Percentiles rank a stretch among this genome's conserved stretches.
phyloP scores from a whole-genome alignment of 2,329 filamentous ascomycete species.

The Phoma sp. region DNA sequence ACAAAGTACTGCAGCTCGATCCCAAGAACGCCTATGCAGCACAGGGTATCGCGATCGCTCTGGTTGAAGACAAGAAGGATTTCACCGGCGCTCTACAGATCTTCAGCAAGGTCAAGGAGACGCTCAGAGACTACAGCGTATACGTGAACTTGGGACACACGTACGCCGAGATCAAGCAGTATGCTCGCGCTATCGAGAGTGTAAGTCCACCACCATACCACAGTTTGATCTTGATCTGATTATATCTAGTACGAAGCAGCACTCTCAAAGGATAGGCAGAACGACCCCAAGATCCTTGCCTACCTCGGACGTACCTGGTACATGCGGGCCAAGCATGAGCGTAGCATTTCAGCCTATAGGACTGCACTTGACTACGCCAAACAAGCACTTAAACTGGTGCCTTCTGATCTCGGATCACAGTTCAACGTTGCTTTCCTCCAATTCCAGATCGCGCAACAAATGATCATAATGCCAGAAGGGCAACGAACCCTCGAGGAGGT shows the following conservation, averaged over 20 bases:
- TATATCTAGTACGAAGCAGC: slow-evolving; percentile 76
- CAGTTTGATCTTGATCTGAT: slow-evolving; percentile 17
- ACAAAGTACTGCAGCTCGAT: slow-evolving; percentile 95
- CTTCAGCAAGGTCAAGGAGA: slow-evolving; percentile 89
- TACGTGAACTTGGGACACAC: slow-evolving; percentile 94
- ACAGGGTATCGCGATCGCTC: slow-evolving; percentile 91
- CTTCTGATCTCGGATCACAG: slow-evolving; percentile 87
- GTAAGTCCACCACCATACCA: slow-evolving; percentile 45
- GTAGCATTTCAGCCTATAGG: slow-evolving; percentile 67
- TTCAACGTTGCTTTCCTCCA: slow-evolving; percentile 99
- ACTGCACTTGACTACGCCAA: slow-evolving; percentile 68
- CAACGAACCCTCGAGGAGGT: slow-evolving; percentile 82
- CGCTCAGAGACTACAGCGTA: slow-evolving; percentile 84
- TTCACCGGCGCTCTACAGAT: slow-evolving; percentile 81
- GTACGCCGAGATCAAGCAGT: slow-evolving; percentile 89
- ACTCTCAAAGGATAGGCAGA: slow-evolving; percentile 77
- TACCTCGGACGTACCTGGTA: slow-evolving; percentile 90
- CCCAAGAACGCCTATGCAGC: slow-evolving; percentile 95
- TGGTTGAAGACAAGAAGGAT: slow-evolving; percentile 94
- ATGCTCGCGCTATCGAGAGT: slow-evolving; percentile 86
- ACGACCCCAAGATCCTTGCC: slow-evolving; percentile 79
- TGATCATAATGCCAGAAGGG: slow-evolving; percentile 76
- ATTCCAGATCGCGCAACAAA: slow-evolving; percentile 85
- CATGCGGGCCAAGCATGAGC: slow-evolving; percentile 75
- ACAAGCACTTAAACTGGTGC: slow-evolving; percentile 76